Evolutionary conservation across 2,329 filamentous ascomycete genomes (phyloP).

Genomic region (Fusarium duplospermum): DNA sequence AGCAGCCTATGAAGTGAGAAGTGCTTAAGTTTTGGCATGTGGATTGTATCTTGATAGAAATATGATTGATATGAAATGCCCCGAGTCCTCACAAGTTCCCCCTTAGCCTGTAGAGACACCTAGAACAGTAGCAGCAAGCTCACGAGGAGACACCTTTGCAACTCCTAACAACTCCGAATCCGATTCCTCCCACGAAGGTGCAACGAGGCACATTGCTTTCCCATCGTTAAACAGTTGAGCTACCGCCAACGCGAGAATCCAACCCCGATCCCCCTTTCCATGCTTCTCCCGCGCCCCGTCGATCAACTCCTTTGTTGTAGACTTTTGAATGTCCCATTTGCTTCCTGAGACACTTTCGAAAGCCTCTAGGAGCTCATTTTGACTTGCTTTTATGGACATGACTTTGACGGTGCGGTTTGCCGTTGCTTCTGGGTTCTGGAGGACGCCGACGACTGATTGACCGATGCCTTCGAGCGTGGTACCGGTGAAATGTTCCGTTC

Average conservation of each 20-base stretch:
- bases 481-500: conserved; percentile 20
- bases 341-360: conserved; percentile 3
- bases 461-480: conserved; percentile 28
- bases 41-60: neutral
- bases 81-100: neutral
- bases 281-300: conserved; percentile 17
- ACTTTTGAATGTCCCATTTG: conserved; percentile 8
- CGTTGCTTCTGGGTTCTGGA: conserved; percentile 20
- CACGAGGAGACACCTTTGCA: neutral
- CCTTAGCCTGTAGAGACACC: neutral
- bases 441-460: conserved; percentile 26
- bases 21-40: neutral
- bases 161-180: conserved; percentile 23
- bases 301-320: conserved; percentile 14
- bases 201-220: conserved; percentile 7
- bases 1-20: neutral
- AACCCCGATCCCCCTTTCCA: conserved; percentile 6
- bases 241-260: conserved; percentile 27
- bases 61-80: neutral
- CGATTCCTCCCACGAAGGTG: conserved; percentile 18
- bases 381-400: conserved; percentile 28
- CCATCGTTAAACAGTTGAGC: conserved; percentile 23
- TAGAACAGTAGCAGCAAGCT: conserved; percentile 10
- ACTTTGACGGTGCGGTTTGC: conserved; percentile 21
- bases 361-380: conserved; percentile 21